A percentile compares a stretch with the other conserved stretches of the same genome.
phyloP scores from a whole-genome alignment of 2,329 filamentous ascomycete species.

The Ceratocystis albifundus region DNA sequence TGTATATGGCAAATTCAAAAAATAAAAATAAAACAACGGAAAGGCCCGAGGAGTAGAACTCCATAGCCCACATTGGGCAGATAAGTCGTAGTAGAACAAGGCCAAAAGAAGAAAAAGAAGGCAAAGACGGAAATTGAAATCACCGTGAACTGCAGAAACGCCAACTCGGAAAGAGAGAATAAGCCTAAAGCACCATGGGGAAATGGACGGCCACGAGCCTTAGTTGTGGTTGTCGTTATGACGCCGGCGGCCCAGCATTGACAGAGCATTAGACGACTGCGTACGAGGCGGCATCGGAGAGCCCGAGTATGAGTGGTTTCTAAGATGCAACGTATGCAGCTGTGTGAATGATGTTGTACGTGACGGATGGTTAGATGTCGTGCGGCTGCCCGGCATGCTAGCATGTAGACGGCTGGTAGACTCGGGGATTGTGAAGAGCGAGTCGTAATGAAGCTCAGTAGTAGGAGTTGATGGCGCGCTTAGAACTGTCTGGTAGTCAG shows the following conservation, averaged over 20 bases:
- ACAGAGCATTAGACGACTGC: slow-evolving; percentile 22
- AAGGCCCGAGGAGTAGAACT: not conserved
- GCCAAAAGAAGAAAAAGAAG: not conserved
- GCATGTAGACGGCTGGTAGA: slow-evolving; percentile 18
- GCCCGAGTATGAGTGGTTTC: slow-evolving; percentile 23
- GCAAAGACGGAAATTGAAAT: not conserved
- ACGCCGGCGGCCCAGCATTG: slow-evolving; percentile 20
- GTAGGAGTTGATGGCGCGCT: slow-evolving; percentile 29
- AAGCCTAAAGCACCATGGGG: not conserved
- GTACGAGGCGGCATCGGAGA: slow-evolving; percentile 23
- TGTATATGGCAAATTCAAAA: not conserved
- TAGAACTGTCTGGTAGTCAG: slow-evolving; percentile 54
- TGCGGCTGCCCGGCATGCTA: slow-evolving; percentile 22
- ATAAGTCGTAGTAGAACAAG: not conserved
- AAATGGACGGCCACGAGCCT: not conserved
- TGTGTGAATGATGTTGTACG: slow-evolving; percentile 22
- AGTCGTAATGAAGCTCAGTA: slow-evolving; percentile 18
- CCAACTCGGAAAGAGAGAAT: not conserved
- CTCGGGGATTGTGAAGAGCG: slow-evolving; percentile 21
- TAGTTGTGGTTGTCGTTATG: slow-evolving; percentile 7
- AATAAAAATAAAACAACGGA: slow-evolving; percentile 1
- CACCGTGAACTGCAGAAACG: not conserved
- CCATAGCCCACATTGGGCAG: not conserved
- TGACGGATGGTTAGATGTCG: slow-evolving; percentile 21
- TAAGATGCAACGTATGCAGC: slow-evolving; percentile 20